Evolutionary conservation across 2,329 filamentous ascomycete species (phyloP).

Genomic region (Diaporthe caulivora): DNA sequence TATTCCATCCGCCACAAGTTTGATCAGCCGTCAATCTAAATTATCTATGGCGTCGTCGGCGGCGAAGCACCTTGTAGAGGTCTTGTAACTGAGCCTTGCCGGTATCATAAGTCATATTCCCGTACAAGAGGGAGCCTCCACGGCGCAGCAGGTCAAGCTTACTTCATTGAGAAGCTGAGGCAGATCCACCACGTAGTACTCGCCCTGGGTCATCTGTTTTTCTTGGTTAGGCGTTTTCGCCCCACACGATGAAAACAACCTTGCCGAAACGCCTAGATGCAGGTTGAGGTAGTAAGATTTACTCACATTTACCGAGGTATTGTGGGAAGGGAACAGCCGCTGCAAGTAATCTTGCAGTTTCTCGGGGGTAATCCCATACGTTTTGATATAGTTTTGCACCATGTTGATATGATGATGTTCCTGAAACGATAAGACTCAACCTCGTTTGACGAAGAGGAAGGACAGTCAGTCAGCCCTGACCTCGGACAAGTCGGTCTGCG

Average conservation of each 20-base stretch:
- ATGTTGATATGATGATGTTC: neutral
- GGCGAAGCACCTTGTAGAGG: neutral
- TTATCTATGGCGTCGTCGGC: neutral
- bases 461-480: neutral
- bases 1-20: neutral
- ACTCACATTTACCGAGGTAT: neutral
- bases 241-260: neutral
- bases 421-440: neutral
- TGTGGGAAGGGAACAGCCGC: neutral
- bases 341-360: slow-evolving; percentile 8
- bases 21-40: neutral
- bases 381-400: neutral
- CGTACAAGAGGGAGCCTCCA: too few relatives aligned
- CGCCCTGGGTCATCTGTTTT: neutral
- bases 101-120: neutral
- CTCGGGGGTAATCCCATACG: neutral
- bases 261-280: neutral
- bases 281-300: too few relatives aligned
- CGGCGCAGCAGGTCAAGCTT: neutral
- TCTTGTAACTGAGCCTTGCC: neutral
- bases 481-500: neutral
- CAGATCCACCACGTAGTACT: neutral
- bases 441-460: neutral
- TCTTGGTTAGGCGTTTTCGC: neutral
- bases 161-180: neutral